Conservation (phyloP, 257 asterid genomes). For the Orobanche coerulescens region DNA sequence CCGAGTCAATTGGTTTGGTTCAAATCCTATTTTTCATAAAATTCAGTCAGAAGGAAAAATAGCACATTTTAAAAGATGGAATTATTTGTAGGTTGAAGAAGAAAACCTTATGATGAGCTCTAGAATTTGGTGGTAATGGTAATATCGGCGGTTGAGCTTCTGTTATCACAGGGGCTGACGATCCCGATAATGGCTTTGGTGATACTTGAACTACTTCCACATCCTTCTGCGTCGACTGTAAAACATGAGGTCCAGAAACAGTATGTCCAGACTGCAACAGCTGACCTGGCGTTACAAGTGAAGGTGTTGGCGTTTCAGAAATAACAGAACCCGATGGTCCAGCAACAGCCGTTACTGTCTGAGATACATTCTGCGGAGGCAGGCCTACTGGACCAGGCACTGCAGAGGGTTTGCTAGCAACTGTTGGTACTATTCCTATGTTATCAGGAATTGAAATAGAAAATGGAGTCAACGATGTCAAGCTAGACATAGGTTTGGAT, state of each 20-base stretch:
- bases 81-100: conserved; percentile 1
- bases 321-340: conserved; percentile 39
- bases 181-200: conserved; percentile 41
- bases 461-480: conserved; percentile 38
- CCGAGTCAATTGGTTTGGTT: background rate
- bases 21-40: background rate
- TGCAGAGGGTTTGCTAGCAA: conserved; percentile 37
- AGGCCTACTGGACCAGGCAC: conserved; percentile 34
- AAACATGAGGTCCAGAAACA: conserved; percentile 38
- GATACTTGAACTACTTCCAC: conserved; percentile 83
- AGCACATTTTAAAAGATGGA: background rate
- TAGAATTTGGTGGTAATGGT: conserved; percentile 63
- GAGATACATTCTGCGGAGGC: conserved; percentile 38
- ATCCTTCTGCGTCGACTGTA: conserved; percentile 65
- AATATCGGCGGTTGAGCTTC: conserved; percentile 87
- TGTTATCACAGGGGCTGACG: conserved; percentile 34
- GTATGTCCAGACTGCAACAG: conserved; percentile 58
- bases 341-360: conserved; percentile 29
- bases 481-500: conserved; percentile 32
- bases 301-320: conserved; percentile 49
- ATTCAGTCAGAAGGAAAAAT: background rate
- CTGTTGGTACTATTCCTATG: conserved; percentile 29
- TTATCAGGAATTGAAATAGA: conserved; percentile 37
- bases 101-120: conserved; percentile 49
- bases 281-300: conserved; percentile 83